phyloP scores from a whole-genome alignment of 345 rosid species.

The Schrenkiella parvula region DNA sequence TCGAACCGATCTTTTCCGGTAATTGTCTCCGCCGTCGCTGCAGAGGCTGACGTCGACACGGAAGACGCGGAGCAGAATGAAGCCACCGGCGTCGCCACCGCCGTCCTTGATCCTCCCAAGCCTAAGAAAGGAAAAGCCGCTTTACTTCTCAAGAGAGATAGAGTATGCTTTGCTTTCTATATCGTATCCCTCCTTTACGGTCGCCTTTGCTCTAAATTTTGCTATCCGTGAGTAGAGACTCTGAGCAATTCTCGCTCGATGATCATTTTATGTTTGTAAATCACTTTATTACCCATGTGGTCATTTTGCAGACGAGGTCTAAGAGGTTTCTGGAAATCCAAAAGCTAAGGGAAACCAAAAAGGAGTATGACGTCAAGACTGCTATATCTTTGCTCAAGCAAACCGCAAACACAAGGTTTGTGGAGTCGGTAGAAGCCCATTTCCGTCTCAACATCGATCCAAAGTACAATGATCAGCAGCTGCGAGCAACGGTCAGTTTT shows the following conservation, averaged over 20 bases:
- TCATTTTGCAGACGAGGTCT: slow-evolving; percentile 73
- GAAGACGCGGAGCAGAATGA: slow-evolving; percentile 41
- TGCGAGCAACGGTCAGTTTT: slow-evolving; percentile 78
- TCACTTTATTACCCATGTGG: slow-evolving; percentile 25
- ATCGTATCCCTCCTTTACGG: background rate
- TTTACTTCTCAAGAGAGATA: slow-evolving; percentile 77
- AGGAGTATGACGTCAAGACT: slow-evolving; percentile 66
- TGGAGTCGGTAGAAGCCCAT: slow-evolving; percentile 91
- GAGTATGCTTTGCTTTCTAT: slow-evolving; percentile 43
- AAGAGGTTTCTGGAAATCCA: slow-evolving; percentile 99
- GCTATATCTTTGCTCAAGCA: slow-evolving; percentile 81
- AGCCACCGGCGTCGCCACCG: slow-evolving; percentile 37
- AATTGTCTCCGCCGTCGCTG: slow-evolving; percentile 43
- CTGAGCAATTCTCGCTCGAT: background rate
- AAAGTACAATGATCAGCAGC: slow-evolving; percentile 95
- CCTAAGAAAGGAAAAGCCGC: slow-evolving; percentile 92
- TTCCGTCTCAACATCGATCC: slow-evolving; percentile 97
- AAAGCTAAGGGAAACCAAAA: slow-evolving; percentile 80
- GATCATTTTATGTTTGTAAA: background rate
- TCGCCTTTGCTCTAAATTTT: background rate
- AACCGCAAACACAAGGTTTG: slow-evolving; percentile 65
- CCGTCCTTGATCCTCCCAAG: slow-evolving; percentile 43
- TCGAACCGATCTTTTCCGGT: slow-evolving; percentile 22
- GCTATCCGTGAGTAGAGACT: background rate
- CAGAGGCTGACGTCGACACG: slow-evolving; percentile 46